phyloP scores from a whole-genome alignment of 2,329 filamentous ascomycete species.

The Neonectria hederae region DNA sequence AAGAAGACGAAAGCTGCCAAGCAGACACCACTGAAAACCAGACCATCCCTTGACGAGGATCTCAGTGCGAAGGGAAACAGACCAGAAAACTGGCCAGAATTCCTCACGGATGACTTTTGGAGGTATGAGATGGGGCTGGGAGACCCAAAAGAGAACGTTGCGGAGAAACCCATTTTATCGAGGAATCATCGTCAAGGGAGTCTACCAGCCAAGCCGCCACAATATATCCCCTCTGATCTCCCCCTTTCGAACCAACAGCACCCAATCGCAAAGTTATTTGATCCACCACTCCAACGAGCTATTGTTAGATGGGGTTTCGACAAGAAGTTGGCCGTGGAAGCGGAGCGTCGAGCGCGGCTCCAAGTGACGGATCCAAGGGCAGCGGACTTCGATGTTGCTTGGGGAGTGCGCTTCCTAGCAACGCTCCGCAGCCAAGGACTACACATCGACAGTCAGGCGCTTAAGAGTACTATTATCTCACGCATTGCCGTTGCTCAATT shows the following conservation, averaged over 20 bases:
- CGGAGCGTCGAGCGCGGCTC: constrained; percentile 26
- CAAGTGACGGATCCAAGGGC: constrained; percentile 21
- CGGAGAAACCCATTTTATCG: neutral
- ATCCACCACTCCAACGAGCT: constrained; percentile 48
- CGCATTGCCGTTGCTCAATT: constrained; percentile 44
- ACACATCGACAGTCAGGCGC: constrained; percentile 45
- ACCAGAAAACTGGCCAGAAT: neutral
- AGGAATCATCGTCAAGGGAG: constrained; percentile 5
- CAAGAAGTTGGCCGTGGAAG: constrained; percentile 42
- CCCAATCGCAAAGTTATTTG: constrained; percentile 59
- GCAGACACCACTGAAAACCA: neutral
- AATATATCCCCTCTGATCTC: constrained; percentile 53
- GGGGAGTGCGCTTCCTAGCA: constrained; percentile 50
- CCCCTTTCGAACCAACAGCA: constrained; percentile 53
- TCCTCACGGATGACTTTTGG: constrained; percentile 38
- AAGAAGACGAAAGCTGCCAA: neutral
- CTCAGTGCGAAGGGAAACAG: neutral
- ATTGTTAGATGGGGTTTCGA: constrained; percentile 60
- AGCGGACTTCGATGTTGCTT: constrained; percentile 46
- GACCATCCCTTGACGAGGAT: neutral
- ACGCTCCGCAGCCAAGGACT: constrained; percentile 49
- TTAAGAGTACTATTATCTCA: constrained; percentile 42
- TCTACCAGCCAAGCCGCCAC: neutral
- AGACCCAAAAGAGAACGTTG: neutral
- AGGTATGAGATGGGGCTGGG: constrained; percentile 33